These are phyloP conservation scores for Penicillium angulare DNA, from an alignment of 495 filamentous ascomycete genomes.

Conservation along the genomic window DNA sequence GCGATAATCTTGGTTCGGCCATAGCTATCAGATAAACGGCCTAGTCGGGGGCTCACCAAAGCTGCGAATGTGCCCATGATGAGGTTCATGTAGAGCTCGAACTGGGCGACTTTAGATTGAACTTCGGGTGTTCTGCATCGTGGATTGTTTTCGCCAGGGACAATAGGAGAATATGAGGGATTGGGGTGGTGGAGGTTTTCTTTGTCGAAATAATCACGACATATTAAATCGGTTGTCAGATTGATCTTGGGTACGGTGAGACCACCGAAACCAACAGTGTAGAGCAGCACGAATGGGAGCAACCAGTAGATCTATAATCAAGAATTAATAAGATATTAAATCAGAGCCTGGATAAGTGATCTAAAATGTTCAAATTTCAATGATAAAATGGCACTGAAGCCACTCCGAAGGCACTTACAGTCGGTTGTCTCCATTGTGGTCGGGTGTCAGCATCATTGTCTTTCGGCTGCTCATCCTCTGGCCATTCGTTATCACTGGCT, in stretches of 20 bases:
- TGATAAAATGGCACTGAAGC: not conserved
- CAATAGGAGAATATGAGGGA: slow-evolving; percentile 60
- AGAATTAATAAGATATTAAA: not conserved
- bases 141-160: slow-evolving; percentile 63
- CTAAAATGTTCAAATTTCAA: not conserved
- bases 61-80: slow-evolving; percentile 70
- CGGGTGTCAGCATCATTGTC: slow-evolving; percentile 8
- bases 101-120: slow-evolving; percentile 70
- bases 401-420: slow-evolving; percentile 24
- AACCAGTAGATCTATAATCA: slow-evolving; percentile 77
- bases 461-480: slow-evolving; percentile 3
- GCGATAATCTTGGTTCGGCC: slow-evolving; percentile 73
- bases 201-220: slow-evolving; percentile 72
- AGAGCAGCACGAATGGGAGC: slow-evolving; percentile 70
- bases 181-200: slow-evolving; percentile 51
- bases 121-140: slow-evolving; percentile 75
- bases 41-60: slow-evolving; percentile 76
- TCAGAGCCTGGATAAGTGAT: no score
- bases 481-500: slow-evolving; percentile 9
- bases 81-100: slow-evolving; percentile 70
- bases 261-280: slow-evolving; percentile 81
- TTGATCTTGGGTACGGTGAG: slow-evolving; percentile 76
- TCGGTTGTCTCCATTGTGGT: slow-evolving; percentile 21
- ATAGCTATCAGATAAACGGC: slow-evolving; percentile 83
- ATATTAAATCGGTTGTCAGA: slow-evolving; percentile 76